Conservation (phyloP, 2,329 filamentous ascomycete genomes). For the Emericellopsis cladophorae region DNA sequence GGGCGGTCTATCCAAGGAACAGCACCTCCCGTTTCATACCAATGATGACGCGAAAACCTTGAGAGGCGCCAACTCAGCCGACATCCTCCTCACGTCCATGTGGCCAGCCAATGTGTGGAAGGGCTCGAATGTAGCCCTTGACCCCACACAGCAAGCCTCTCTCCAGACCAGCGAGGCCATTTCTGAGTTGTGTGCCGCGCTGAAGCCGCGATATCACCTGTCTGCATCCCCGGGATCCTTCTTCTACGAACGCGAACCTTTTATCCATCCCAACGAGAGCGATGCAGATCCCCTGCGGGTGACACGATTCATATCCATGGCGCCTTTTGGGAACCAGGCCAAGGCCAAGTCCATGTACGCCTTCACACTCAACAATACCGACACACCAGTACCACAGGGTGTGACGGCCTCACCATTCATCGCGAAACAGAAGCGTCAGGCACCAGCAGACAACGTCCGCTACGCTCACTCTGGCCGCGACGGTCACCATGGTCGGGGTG, state of each 20-base stretch:
- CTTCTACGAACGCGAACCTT: slow-evolving; percentile 88
- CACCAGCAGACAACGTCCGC: slow-evolving; percentile 9
- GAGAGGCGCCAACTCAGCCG: slow-evolving; percentile 62
- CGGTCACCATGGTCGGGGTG: slow-evolving; percentile 26
- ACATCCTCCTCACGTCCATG: slow-evolving; percentile 75
- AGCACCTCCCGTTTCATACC: slow-evolving; percentile 66
- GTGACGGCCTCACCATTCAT: slow-evolving; percentile 67
- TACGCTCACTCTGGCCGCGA: slow-evolving; percentile 43
- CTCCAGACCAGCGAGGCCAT: slow-evolving; percentile 51
- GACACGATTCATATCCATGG: slow-evolving; percentile 86
- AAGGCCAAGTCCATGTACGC: slow-evolving; percentile 78
- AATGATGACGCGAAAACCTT: slow-evolving; percentile 64
- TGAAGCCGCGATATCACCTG: slow-evolving; percentile 92
- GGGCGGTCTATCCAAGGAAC: slow-evolving; percentile 53
- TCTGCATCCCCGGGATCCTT: slow-evolving; percentile 50
- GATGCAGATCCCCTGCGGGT: slow-evolving; percentile 41
- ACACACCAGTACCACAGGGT: slow-evolving; percentile 53
- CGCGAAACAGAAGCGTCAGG: slow-evolving; percentile 41
- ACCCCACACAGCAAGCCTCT: slow-evolving; percentile 35
- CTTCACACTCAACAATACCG: slow-evolving; percentile 56
- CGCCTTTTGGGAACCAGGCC: slow-evolving; percentile 57
- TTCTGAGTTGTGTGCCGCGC: slow-evolving; percentile 60
- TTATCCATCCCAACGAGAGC: slow-evolving; percentile 51
- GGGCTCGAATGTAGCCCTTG: slow-evolving; percentile 52
- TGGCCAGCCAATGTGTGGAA: slow-evolving; percentile 69